Conservation (phyloP, 257 asterid genomes). For the Thymus mandschuricus region DNA sequence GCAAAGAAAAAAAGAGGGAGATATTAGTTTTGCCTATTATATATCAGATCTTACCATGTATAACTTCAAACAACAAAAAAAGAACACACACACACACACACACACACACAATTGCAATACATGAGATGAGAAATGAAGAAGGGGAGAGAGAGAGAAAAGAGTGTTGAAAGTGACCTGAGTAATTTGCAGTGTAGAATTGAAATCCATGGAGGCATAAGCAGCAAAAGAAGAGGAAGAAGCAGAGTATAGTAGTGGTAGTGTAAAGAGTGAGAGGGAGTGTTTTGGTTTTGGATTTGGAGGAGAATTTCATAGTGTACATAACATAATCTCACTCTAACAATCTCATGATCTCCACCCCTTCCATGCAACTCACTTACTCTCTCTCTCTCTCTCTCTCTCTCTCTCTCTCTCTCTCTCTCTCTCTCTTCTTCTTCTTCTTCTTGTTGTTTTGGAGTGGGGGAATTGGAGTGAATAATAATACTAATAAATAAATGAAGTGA, state of each 20-base stretch:
- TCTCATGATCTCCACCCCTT: conserved; percentile 5
- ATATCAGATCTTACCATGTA: conserved; percentile 11
- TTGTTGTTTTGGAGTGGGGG: not conserved
- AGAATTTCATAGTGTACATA: conserved; percentile 2
- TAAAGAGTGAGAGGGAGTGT: not conserved
- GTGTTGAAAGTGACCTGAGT: not conserved
- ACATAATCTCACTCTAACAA: not conserved
- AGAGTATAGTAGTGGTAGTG: not conserved
- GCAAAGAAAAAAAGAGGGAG: conserved; percentile 9
- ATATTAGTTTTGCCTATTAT: not conserved
- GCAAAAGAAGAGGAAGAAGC: conserved; percentile 11
- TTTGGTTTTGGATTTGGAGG: not conserved
- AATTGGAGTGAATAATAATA: not conserved
- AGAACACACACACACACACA: not conserved
- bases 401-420: too few species aligned
- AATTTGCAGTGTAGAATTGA: not conserved
- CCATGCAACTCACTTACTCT: conserved; percentile 1
- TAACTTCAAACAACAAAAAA: not conserved
- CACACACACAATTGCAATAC: not conserved
- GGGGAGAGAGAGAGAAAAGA: not conserved
- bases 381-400: too few species aligned
- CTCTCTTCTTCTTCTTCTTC: not conserved
- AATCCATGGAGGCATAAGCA: conserved; percentile 2
- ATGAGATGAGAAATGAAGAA: not conserved
- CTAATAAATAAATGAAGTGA: not conserved